Evolutionary conservation across 352 stramenopile genomes (phyloP), one percentile per base, ranked within the genome.

Genomic region (Globisporangium cystogenes): DNA sequence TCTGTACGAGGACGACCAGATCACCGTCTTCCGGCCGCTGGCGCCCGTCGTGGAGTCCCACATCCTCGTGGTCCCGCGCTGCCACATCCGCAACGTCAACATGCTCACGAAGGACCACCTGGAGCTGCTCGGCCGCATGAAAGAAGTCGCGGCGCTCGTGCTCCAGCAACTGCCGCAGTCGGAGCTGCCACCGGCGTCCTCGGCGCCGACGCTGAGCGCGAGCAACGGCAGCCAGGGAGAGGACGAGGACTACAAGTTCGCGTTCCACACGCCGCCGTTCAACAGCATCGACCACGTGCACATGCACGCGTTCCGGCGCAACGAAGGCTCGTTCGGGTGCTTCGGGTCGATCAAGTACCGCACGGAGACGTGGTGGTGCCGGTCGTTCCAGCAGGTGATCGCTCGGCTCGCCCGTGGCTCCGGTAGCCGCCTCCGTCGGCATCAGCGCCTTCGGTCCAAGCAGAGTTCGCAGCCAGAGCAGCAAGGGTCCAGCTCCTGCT

Each of bases 251-350:
- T 88, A 68, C 47, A 89, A 87, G 53, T 86, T 88, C 18, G 81
- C 84, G 1, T 94, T 94, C 62, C 84, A 94, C 61, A 82, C 73
- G 21, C 84, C 84, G 11, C 84, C 84, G 18, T 95, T 95, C 63
- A 95, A 95, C 71, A 91, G 79, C 60, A 95, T 95, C 60, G 84
- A 95, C 62, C 84, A 95, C 62, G 80, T 95, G 39, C 84, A 95
- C 73, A 93, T 95, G 82, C 84, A 95, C 64, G 82, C 81, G 18
- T 93, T 95, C 53, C 75, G 73, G 16, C 76, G 65, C 42, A 68
- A 70, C 53, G 70, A 77, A 16, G 59, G 81, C 41, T 65, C 72
- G 24, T 81, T 87, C 39, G 74, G 80, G 26, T 83, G 69, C 48
- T 64, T 91, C 8, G 77, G 79, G 14, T 70, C 74, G 14, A 88